Percentiles rank a stretch among this genome's conserved stretches.
Conservation (phyloP, 1,284 basidiomycete species). For the Kwoniella shivajii region DNA sequence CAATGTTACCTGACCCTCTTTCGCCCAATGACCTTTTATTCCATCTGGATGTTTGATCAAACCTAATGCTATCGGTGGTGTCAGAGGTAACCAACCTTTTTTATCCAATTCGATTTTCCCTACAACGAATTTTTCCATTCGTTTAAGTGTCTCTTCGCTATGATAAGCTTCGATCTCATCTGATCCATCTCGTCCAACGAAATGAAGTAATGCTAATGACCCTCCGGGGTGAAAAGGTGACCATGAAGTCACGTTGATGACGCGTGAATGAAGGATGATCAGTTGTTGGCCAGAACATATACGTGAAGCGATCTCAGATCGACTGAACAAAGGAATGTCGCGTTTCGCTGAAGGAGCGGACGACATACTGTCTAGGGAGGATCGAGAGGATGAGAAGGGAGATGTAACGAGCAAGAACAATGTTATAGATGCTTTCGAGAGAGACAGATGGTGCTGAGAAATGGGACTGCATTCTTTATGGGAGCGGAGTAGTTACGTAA, state of each 20-base stretch:
- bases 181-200: constrained; percentile 90
- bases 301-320: constrained; percentile 38
- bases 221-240: constrained; percentile 87
- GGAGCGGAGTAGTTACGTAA: no score
- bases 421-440: no score
- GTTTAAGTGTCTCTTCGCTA: constrained; percentile 64
- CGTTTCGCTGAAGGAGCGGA: no score
- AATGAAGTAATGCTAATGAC: constrained; percentile 86
- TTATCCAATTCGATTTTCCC: constrained; percentile 64
- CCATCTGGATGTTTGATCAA: constrained; percentile 63
- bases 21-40: constrained; percentile 45
- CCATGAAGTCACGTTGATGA: constrained; percentile 84
- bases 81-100: constrained; percentile 71
- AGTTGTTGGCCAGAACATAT: constrained; percentile 78
- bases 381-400: no score
- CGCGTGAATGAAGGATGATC: constrained; percentile 73
- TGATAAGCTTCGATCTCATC: constrained; percentile 97
- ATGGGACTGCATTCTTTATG: no score
- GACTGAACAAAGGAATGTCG: constrained; percentile 16
- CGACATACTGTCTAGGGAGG: no score
- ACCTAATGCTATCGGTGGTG: constrained; percentile 86
- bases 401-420: no score
- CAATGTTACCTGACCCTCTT: constrained; percentile 44
- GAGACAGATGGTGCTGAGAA: no score
- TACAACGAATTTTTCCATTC: constrained; percentile 72